Evolutionary conservation across 2,329 filamentous ascomycete species (phyloP), one percentile per base, ranked within the genome.

Genomic region (Fusarium austroafricanum): DNA sequence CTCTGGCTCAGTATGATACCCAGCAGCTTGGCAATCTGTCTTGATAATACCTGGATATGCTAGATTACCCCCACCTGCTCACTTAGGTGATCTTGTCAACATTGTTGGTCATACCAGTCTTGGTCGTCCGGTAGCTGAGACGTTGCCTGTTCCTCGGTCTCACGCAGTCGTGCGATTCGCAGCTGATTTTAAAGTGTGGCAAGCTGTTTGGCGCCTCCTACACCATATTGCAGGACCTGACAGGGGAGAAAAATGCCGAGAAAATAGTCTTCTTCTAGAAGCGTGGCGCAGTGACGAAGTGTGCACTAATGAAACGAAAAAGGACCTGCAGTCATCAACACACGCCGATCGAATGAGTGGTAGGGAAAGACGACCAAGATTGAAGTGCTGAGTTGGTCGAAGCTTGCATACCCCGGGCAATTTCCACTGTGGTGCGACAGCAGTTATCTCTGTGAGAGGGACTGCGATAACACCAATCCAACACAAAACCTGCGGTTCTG

Each of bases 241-340:
- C 69, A 56, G 55, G 62, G 63, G 37, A 39, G 18, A 45, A 20
- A n/a, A 20, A 31, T 57, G 53, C 62, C 65, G 65, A 62, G 68
- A 62, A 65, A 65, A 70, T 56, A 59, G 43, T 62, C 50, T 60
- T 64, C 39, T 71, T 71, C 69, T 71, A 61, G 68, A 71, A 71
- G 50, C 51, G 33, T 45, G 59, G 66, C 59, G 56, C 39, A 51
- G 44, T 33, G 46, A 33, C 40, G 44, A 44, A 42, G 52, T 43
- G 45, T n/a, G 40, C 28, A 46, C 49, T 40, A 47, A 43, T 55
- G 47, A 50, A 67, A 39, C 61, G 33, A 43, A 58, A 55, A 56
- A 44, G 38, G 37, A 23, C 49, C 59, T 65, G 55, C 45, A 65
- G 52, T 45, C 54, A 55, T 65, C 43, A 49, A 29, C 31, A 21